Base-by-base conservation (phyloP, 192 early-diverging fungal species). In the Backusella australiensis region DNA sequence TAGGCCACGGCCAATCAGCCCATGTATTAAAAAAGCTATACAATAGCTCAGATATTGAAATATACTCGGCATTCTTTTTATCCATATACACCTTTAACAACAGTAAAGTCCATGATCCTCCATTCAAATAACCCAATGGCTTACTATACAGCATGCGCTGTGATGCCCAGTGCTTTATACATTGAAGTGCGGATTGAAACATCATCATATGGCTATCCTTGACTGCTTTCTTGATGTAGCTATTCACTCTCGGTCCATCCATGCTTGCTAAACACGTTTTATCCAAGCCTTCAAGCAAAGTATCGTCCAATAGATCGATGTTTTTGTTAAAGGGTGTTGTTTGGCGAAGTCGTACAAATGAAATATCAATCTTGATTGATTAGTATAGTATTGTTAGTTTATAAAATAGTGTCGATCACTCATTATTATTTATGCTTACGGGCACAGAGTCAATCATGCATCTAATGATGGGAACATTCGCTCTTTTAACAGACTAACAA, bases 391-490 rank as follows among this genome's bases (percentile, higher is more conserved):
- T 29, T 41, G 53, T 68, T 42, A n/a, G 12, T 46, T 29, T n/a
- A 36, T 34, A 70, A 39, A 21, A 53, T 17, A 15, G 4, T 39
- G 36, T 44, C 34, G 6, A 6, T n/a, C 23, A 15, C 32, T 23
- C 5, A 15, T 34, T 15, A 0, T 14, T 41, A 14, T 19, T 35
- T 8, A 1, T 17, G 35, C 73, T 53, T 74, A 73, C 76, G 21
- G 63, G 34, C 7, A 81, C 49, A 2, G 73, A 70, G 23, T 81
- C 73, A 34, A 75, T 39, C 1, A 38, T 52, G 26, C 76, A 81
- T 67, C 78, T 81, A n/a, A 78, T 77, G 34, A 81, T 81, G 8
- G 80, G 80, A 0, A 81, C 80, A 32, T 34, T 65, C 15, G 80
- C 65, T 21, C 73, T 68, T 26, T 75, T 38, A 19, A 81, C 39